Percentiles rank a stretch among this genome's conserved stretches.
Conservation (phyloP, 768 basidiomycete genomes). For the Pulveroboletus sp. region DNA sequence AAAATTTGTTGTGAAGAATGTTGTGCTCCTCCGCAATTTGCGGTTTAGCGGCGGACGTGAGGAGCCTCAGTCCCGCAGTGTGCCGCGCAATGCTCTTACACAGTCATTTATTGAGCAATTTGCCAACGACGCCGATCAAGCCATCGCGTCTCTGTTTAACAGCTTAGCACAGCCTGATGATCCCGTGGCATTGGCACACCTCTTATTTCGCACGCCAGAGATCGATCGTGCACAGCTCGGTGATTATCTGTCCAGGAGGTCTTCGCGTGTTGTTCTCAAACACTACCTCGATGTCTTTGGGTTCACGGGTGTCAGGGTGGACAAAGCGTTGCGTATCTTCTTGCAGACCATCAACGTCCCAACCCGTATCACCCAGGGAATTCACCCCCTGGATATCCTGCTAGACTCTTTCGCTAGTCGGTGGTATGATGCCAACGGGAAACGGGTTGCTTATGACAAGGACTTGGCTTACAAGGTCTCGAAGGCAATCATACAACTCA, state of each 20-base stretch:
- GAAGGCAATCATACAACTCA: slow-evolving; percentile 79
- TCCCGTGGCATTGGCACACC: slow-evolving; percentile 66
- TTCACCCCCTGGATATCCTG: slow-evolving; percentile 46
- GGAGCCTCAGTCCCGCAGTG: slow-evolving; percentile 46
- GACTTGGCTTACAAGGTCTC: slow-evolving; percentile 75
- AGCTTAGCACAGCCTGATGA: slow-evolving; percentile 60
- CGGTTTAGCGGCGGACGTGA: slow-evolving; percentile 67
- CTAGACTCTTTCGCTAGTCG: slow-evolving; percentile 80
- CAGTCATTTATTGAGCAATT: slow-evolving; percentile 77
- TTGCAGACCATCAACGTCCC: slow-evolving; percentile 76
- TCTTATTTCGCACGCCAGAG: slow-evolving; percentile 78
- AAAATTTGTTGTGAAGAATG: slow-evolving; percentile 84
- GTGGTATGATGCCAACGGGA: slow-evolving; percentile 88
- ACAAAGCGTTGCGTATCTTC: slow-evolving; percentile 87
- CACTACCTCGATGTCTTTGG: slow-evolving; percentile 87
- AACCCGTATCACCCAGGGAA: slow-evolving; percentile 32
- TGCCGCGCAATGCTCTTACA: slow-evolving; percentile 57
- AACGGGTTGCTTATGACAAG: slow-evolving; percentile 73
- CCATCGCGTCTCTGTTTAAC: slow-evolving; percentile 65
- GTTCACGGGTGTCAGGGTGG: slow-evolving; percentile 76
- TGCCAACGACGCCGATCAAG: slow-evolving; percentile 70
- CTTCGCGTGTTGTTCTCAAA: slow-evolving; percentile 71
- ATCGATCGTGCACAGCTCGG: slow-evolving; percentile 81
- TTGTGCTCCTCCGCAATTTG: slow-evolving; percentile 70
- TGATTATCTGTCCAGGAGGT: slow-evolving; percentile 71